Evolutionary conservation across 495 filamentous ascomycete species (phyloP), one percentile per base, ranked within the genome.

Genomic region (Neurospora sp.): DNA sequence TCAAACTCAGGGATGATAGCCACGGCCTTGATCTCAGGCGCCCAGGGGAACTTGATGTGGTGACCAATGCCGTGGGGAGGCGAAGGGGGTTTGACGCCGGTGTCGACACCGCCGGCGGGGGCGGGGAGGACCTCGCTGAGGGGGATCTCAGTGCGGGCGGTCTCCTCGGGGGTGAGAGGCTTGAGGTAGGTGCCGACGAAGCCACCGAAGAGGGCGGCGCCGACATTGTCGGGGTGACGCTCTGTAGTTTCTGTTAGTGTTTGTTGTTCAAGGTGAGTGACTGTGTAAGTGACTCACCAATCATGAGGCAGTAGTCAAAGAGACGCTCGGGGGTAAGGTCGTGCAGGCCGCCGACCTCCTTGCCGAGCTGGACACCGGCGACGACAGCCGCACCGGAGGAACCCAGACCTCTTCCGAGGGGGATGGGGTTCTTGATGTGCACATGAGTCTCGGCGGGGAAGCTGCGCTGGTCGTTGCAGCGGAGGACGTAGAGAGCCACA

Each of bases 141-240:
- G n/a, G 95, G 95, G 77, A 99, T 97, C 84, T 98, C 94, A 72
- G 89, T 93, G 38, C 94, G 87, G 39, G 91, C 91, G 72, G 91
- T 92, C 76, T 98, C 94, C 81, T 91, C 92, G 5, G 93, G 92
- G 72, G 91, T 88, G 72, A 98, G 87, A 72, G 96, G 94, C 82
- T 94, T 96, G 66, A 98, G 87, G 76, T 98, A 98, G 10, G 94
- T 96, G 38, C 96, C 96, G 19, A 98, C 92, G 78, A 99, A 97
- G n/a, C 96, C 96, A 66, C 96, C 96, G 79, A 94, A 97, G 37
- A 97, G 87, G 1, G 95, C 94, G 1, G 96, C 96, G 73, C 93
- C 96, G 39, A 99, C 93, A 77, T 99, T 98, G 84, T 99, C 96
- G 5, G 96, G 96, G 82, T 99, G 96, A 37, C 95, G 90, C 82